A percentile compares a stretch with the other conserved stretches of the same genome.
Conservation (phyloP, 148 eudicot species). For the Amaranthus hypochondriacus region DNA sequence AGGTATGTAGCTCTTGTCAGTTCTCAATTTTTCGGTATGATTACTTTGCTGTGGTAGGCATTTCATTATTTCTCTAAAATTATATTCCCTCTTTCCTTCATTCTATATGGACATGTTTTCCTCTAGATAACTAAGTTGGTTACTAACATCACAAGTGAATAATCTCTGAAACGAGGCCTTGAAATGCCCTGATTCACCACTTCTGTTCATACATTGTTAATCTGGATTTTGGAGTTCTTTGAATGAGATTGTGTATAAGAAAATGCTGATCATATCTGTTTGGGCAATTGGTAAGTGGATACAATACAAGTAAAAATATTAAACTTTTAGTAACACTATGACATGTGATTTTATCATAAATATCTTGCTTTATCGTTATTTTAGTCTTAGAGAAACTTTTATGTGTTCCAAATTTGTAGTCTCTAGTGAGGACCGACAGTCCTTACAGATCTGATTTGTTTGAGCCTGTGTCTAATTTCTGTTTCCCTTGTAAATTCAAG, state of each 20-base stretch:
- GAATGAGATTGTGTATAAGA: not conserved
- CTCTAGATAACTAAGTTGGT: not conserved
- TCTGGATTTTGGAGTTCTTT: not conserved
- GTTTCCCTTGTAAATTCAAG: not conserved
- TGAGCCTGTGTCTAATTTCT: not conserved
- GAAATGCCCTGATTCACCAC: not conserved
- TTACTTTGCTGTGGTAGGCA: not conserved
- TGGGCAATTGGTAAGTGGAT: too few relatives aligned
- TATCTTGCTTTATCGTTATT: not conserved
- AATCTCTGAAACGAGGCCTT: not conserved
- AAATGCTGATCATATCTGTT: too few relatives aligned
- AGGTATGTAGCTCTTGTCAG: constrained; percentile 39
- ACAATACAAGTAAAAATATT: too few relatives aligned
- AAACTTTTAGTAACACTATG: too few relatives aligned
- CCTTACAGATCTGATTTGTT: not conserved
- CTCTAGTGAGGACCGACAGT: not conserved
- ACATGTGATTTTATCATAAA: too few relatives aligned
- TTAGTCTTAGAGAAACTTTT: not conserved
- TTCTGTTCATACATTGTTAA: not conserved
- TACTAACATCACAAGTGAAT: not conserved
- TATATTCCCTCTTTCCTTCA: too few relatives aligned
- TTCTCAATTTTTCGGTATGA: not conserved
- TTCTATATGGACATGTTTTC: not conserved
- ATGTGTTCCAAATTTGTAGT: not conserved
- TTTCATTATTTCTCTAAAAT: not conserved